Conservation (phyloP, 2,329 filamentous ascomycete species). For the Colletotrichum sojae region DNA sequence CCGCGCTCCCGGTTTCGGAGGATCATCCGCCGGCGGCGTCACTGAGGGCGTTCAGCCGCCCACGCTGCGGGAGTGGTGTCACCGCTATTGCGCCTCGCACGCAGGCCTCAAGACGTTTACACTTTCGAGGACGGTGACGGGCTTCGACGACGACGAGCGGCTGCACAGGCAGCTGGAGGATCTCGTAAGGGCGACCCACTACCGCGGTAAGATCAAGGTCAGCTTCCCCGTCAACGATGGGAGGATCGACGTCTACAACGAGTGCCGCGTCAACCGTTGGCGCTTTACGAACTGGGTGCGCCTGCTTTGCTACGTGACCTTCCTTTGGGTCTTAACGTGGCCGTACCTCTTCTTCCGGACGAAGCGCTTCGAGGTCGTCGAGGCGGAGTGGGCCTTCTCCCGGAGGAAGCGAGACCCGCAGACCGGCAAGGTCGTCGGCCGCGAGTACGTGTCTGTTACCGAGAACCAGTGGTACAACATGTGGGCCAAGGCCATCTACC, state of each 20-base stretch:
- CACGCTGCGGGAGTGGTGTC: conserved; percentile 71
- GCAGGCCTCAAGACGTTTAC: conserved; percentile 70
- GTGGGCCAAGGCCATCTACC: conserved; percentile 73
- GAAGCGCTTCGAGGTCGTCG: conserved; percentile 75
- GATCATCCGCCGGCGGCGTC: conserved; percentile 36
- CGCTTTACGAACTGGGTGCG: conserved; percentile 74
- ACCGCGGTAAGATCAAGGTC: conserved; percentile 73
- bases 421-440: conserved; percentile 43
- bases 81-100: conserved; percentile 73
- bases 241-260: conserved; percentile 74
- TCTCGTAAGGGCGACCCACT: conserved; percentile 76
- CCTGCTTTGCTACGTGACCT: conserved; percentile 75
- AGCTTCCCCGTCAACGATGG: conserved; percentile 71
- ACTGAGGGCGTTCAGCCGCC: conserved; percentile 24
- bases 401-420: conserved; percentile 38
- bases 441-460: conserved; percentile 66
- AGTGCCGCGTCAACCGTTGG: conserved; percentile 74
- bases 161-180: conserved; percentile 62
- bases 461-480: conserved; percentile 74
- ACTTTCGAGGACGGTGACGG: conserved; percentile 67
- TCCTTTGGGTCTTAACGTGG: conserved; percentile 80
- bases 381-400: conserved; percentile 73
- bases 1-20: conserved; percentile 62
- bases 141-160: conserved; percentile 72
- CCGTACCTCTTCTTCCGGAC: conserved; percentile 78